A percentile compares a stretch with the other conserved stretches of the same genome.
These are phyloP conservation scores for Sutorius australiensis DNA, from an alignment of 768 basidiomycete genomes.

Conservation along the genomic window DNA sequence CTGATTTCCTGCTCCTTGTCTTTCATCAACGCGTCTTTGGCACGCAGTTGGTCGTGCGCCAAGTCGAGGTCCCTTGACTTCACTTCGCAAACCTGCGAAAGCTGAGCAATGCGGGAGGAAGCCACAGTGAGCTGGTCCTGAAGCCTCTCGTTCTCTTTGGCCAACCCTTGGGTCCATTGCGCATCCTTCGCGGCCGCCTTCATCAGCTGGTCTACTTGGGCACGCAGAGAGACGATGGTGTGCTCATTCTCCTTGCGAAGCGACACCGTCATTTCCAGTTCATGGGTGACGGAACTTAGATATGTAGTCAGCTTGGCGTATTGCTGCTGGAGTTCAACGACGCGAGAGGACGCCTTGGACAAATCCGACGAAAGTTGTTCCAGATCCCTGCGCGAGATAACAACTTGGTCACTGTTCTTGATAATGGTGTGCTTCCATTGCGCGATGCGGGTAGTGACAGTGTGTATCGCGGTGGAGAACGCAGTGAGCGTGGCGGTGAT, in stretches of 20 bases:
- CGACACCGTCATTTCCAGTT: not conserved
- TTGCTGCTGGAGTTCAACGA: not conserved
- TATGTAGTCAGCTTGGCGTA: not conserved
- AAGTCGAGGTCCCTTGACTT: not conserved
- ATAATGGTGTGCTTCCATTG: not conserved
- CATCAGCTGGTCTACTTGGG: not conserved
- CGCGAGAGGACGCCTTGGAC: not conserved
- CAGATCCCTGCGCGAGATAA: slow-evolving; percentile 4
- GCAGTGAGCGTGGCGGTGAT: not conserved
- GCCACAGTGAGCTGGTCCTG: not conserved
- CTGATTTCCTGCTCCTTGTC: not conserved
- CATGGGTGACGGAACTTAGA: not conserved
- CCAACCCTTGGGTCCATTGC: not conserved
- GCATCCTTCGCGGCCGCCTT: not conserved
- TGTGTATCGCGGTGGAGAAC: not conserved
- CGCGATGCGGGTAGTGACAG: not conserved
- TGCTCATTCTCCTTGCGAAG: not conserved
- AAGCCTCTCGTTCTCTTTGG: not conserved
- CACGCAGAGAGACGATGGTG: not conserved
- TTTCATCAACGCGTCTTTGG: not conserved
- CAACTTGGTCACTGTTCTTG: not conserved
- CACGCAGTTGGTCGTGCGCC: not conserved
- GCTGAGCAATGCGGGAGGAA: not conserved
- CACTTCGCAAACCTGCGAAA: not conserved
- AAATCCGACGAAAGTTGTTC: slow-evolving; percentile 2